These are phyloP conservation scores for Bisporella sp. DNA, from an alignment of 2,329 filamentous ascomycete genomes.

Conservation along the genomic window DNA sequence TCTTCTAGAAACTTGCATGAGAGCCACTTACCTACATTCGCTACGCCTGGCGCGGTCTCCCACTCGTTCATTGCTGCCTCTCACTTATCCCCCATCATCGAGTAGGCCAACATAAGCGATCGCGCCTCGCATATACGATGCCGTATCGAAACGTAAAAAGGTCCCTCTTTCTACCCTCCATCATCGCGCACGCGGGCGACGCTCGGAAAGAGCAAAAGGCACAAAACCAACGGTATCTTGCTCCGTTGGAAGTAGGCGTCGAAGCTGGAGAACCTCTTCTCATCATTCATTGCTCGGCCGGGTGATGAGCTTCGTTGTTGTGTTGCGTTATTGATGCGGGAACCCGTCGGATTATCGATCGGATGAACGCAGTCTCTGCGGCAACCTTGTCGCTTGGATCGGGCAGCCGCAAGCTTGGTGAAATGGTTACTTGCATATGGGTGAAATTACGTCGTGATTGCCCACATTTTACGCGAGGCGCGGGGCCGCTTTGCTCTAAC, in stretches of 20 bases:
- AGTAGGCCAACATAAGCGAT: constrained; percentile 1
- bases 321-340: constrained; percentile 16
- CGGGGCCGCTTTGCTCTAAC: too few species aligned
- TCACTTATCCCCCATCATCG: neutral
- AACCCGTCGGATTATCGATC: constrained; percentile 12
- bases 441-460: too few species aligned
- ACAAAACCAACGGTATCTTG: constrained; percentile 23
- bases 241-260: constrained; percentile 13
- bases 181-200: constrained; percentile 16
- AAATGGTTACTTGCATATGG: too few species aligned
- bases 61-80: neutral
- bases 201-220: constrained; percentile 22
- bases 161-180: constrained; percentile 21
- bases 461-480: too few species aligned
- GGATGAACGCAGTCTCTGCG: constrained; percentile 7
- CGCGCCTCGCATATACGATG: constrained; percentile 3
- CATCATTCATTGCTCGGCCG: constrained; percentile 16
- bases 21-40: neutral
- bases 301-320: constrained; percentile 14
- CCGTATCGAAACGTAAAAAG: constrained; percentile 1
- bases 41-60: neutral
- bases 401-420: too few species aligned
- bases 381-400: neutral
- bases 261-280: too few species aligned
- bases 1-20: neutral